Percentiles rank a stretch among this genome's conserved stretches.
These are phyloP conservation scores for Russula brevipes DNA, from an alignment of 768 basidiomycete species.

Conservation along the genomic window DNA sequence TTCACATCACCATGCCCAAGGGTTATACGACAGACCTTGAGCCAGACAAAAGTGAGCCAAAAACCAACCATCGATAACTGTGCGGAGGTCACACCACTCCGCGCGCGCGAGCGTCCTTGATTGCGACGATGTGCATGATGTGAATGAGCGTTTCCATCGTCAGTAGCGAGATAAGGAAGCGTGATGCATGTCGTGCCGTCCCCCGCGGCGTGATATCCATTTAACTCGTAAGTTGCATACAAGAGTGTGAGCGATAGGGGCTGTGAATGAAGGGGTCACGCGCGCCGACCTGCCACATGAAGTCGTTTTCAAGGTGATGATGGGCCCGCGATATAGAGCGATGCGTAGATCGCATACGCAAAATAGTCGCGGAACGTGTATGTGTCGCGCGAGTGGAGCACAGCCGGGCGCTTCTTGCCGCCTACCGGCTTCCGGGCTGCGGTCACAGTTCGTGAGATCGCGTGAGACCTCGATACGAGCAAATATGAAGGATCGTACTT, in stretches of 20 bases:
- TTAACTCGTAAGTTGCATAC: slow-evolving; percentile 55
- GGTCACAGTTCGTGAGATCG: background rate
- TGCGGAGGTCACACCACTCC: slow-evolving; percentile 70
- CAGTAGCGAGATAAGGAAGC: slow-evolving; percentile 66
- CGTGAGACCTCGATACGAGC: background rate
- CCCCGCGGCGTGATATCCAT: slow-evolving; percentile 38
- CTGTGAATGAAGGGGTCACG: background rate
- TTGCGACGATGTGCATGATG: slow-evolving; percentile 94
- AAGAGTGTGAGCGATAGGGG: slow-evolving; percentile 1
- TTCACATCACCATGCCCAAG: background rate
- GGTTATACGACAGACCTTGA: slow-evolving; percentile 59
- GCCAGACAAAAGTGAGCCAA: slow-evolving; percentile 94
- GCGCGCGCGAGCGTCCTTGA: slow-evolving; percentile 84
- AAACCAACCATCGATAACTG: slow-evolving; percentile 91
- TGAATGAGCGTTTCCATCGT: slow-evolving; percentile 92
- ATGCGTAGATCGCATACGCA: slow-evolving; percentile 85
- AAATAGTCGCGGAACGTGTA: slow-evolving; percentile 74
- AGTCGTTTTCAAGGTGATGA: slow-evolving; percentile 94
- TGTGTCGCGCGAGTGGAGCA: slow-evolving; percentile 48
- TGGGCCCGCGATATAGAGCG: slow-evolving; percentile 96
- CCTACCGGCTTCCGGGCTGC: slow-evolving; percentile 33
- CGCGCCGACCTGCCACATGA: slow-evolving; percentile 74
- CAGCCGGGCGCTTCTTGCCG: slow-evolving; percentile 57
- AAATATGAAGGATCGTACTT: slow-evolving; percentile 35
- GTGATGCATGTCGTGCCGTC: slow-evolving; percentile 53